Evolutionary conservation across 768 basidiomycete species (phyloP), one percentile per base, ranked within the genome.

Genomic region (Mycena latifolia): DNA sequence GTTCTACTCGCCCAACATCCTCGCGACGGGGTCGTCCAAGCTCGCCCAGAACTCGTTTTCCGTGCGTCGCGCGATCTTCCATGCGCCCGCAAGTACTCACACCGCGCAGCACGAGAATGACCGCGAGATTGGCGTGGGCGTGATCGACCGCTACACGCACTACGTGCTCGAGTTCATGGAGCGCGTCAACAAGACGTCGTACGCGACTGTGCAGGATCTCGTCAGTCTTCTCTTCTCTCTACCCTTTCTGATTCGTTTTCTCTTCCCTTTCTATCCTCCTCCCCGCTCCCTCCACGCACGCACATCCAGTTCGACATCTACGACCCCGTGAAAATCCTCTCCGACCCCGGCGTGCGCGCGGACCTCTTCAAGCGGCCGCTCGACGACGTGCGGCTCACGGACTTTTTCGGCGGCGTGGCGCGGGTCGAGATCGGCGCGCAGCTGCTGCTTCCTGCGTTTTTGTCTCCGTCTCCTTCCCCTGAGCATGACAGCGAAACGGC

Each of bases 111-210:
- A 98, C 72, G 92, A 94, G 74, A 94, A 93, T 73, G 98, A 99
- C 80, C 82, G 90, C 37, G 97, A 98, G 68, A 90, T 99, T 28
- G 98, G 98, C 4, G 94, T 99, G 0, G 91, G 95, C 0, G 96
- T 99, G 53, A 98, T 98, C 67, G 98, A 99, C 75, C 88, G 89
- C 17, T 99, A 89, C 75, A 99, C 97, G 0, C 98, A 99, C 79
- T 92, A 92, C 72, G 84, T 96, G 29, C 87, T 99, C 12, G 87
- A 95, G 67, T 96, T 89, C 77, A 90, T 99, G 85, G 98, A 99
- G 76, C 86, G 88, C 20, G 90, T 97, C 72, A 94, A 95, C 80
- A 98, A 98, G 78, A 96, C 96, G 0, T 92, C 90, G 52, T 87
- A 89, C 47, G 83, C 84, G 20, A 92, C 92, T 17, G 86, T 97